These are phyloP conservation scores for Rhizopogon roseolus DNA, from an alignment of 768 basidiomycete species.

Conservation along the genomic window DNA sequence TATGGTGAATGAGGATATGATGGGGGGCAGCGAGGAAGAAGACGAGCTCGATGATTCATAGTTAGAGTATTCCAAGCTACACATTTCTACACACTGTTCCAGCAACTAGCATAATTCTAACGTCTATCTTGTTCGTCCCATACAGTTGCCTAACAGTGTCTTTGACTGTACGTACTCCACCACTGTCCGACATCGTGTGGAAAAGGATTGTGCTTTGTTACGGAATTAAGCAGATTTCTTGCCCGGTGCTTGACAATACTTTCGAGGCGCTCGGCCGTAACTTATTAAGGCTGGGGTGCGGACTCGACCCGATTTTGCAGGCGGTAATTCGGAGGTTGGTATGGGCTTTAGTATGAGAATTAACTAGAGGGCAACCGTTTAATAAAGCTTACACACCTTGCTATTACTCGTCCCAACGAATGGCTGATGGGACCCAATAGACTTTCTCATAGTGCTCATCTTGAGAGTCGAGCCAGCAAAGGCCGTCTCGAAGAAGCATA, in stretches of 20 bases:
- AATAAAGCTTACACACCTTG: background rate
- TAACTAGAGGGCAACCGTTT: background rate
- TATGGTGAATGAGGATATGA: slow-evolving; percentile 52
- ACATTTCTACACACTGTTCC: too few species aligned
- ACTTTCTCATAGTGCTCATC: slow-evolving; percentile 58
- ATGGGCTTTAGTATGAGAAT: background rate
- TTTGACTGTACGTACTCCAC: too few species aligned
- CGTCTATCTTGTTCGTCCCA: too few species aligned
- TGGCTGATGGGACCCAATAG: slow-evolving; percentile 88
- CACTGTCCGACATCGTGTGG: too few species aligned
- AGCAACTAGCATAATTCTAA: too few species aligned
- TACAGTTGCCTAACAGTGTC: too few species aligned
- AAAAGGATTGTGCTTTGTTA: too few species aligned
- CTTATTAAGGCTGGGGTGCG: background rate
- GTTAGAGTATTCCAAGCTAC: too few species aligned
- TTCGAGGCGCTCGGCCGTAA: background rate
- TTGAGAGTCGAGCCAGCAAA: slow-evolving; percentile 95
- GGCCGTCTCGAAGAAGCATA: slow-evolving; percentile 84
- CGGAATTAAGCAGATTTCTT: too few species aligned
- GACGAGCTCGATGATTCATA: too few species aligned
- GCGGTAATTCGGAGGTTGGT: background rate
- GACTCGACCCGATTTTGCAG: background rate
- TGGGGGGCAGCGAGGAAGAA: too few species aligned
- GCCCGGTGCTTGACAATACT: background rate
- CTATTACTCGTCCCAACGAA: slow-evolving; percentile 71